A percentile compares a stretch with the other conserved stretches of the same genome.
These are phyloP conservation scores for Ophiostoma novo-ulmi DNA, from an alignment of 2,329 filamentous ascomycete species.

Conservation along the genomic window DNA sequence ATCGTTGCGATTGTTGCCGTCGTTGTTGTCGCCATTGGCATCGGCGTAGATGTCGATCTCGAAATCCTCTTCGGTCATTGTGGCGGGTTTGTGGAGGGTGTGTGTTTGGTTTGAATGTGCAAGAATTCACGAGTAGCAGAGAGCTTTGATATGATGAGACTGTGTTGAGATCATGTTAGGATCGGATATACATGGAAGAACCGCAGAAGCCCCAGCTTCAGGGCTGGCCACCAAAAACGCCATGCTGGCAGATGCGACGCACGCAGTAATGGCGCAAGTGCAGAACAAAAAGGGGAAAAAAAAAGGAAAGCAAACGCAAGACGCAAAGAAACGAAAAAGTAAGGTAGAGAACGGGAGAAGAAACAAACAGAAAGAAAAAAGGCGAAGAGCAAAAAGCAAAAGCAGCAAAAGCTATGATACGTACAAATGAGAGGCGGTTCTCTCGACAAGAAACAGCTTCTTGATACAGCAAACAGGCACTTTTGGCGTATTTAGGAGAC, in stretches of 20 bases:
- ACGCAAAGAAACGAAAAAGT: slow-evolving; percentile 23
- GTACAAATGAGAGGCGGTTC: slow-evolving; percentile 45
- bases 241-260: slow-evolving; percentile 20
- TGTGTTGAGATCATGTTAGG: slow-evolving; percentile 25
- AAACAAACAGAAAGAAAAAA: slow-evolving; percentile 26
- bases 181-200: slow-evolving; percentile 25
- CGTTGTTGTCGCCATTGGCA: slow-evolving; percentile 35
- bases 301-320: slow-evolving; percentile 24
- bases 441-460: slow-evolving; percentile 27
- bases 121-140: not conserved
- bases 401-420: slow-evolving; percentile 36
- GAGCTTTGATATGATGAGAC: slow-evolving; percentile 18
- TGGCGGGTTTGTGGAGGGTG: not conserved
- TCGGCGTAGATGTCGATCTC: slow-evolving; percentile 70
- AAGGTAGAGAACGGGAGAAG: slow-evolving; percentile 21
- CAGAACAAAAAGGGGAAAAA: slow-evolving; percentile 22
- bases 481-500: slow-evolving; percentile 20
- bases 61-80: slow-evolving; percentile 61
- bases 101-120: not conserved
- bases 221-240: slow-evolving; percentile 12
- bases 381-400: slow-evolving; percentile 37
- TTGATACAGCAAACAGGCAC: slow-evolving; percentile 24
- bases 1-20: slow-evolving; percentile 35
- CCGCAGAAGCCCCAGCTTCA: not conserved
- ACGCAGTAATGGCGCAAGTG: slow-evolving; percentile 22